A percentile compares a stretch with the other conserved stretches of the same genome.
phyloP scores from a whole-genome alignment of 2,329 filamentous ascomycete species.

The Microdochium bolleyi region DNA sequence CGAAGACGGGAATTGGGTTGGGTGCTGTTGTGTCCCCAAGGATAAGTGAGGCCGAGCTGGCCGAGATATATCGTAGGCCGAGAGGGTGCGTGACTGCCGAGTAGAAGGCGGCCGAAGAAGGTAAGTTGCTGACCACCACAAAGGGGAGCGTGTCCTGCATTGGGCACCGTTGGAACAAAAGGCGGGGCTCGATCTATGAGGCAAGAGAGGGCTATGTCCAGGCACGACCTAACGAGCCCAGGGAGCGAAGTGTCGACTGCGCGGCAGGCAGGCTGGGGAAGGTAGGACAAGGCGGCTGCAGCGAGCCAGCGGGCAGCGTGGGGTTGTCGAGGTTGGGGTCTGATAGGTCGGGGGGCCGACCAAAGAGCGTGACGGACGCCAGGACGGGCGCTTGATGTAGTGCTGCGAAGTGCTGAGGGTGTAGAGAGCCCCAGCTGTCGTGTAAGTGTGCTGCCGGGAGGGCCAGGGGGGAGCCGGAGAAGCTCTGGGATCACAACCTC shows the following conservation, averaged over 20 bases:
- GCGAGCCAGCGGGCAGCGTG: background rate
- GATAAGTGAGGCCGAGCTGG: constrained; percentile 27
- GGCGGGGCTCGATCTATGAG: constrained; percentile 1
- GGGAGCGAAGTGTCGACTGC: constrained; percentile 1
- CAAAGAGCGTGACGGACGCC: background rate
- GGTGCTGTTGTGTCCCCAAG: constrained; percentile 27
- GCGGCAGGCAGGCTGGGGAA: constrained; percentile 1
- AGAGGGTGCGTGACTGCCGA: constrained; percentile 70
- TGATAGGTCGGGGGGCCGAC: background rate
- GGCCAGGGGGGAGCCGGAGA: background rate
- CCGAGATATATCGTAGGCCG: constrained; percentile 60
- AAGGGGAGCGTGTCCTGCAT: constrained; percentile 35
- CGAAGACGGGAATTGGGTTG: constrained; percentile 29
- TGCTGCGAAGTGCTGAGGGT: background rate
- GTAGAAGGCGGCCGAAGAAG: constrained; percentile 77
- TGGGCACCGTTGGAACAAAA: constrained; percentile 8
- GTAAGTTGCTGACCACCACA: constrained; percentile 65
- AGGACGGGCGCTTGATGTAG: background rate
- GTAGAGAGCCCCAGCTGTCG: background rate
- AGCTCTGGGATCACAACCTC: background rate
- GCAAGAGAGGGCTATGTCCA: background rate
- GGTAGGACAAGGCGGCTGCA: background rate
- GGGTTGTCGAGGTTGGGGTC: background rate
- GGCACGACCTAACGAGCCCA: background rate
- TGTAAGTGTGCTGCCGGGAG: background rate